Percentiles rank a stretch among this genome's conserved stretches.
Conservation (phyloP, 805 yeast species). For the Wickerhamomyces silvicola region DNA sequence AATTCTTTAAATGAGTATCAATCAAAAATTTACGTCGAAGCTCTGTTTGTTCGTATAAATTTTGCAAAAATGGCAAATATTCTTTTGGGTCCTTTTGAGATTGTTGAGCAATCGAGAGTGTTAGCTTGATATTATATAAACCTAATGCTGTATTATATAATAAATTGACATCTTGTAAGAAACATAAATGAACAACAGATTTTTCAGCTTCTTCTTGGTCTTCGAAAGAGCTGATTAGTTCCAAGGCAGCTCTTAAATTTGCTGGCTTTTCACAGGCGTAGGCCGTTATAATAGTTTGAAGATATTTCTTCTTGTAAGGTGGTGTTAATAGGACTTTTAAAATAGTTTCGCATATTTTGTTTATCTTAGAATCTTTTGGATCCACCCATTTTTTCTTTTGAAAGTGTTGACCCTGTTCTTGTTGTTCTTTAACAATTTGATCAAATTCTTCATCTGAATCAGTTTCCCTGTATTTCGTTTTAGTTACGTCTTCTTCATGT, state of each 20-base stretch:
- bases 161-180: slow-evolving; percentile 81
- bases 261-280: slow-evolving; percentile 91
- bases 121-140: slow-evolving; percentile 71
- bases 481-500: slow-evolving; percentile 77
- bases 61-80: slow-evolving; percentile 85
- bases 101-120: slow-evolving; percentile 86
- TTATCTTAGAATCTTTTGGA: slow-evolving; percentile 52
- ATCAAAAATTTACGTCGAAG: slow-evolving; percentile 67
- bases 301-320: slow-evolving; percentile 46
- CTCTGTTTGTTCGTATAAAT: slow-evolving; percentile 60
- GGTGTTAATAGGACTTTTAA: slow-evolving; percentile 47
- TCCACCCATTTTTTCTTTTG: slow-evolving; percentile 34
- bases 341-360: slow-evolving; percentile 68
- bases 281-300: slow-evolving; percentile 82
- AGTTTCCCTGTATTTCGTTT: slow-evolving; percentile 80
- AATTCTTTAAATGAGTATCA: slow-evolving; percentile 68
- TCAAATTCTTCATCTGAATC: slow-evolving; percentile 24
- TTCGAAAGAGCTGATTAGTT: slow-evolving; percentile 47
- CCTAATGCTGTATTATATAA: slow-evolving; percentile 78
- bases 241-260: slow-evolving; percentile 67
- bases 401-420: slow-evolving; percentile 26
- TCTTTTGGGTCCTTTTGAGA: slow-evolving; percentile 98
- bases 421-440: slow-evolving; percentile 24
- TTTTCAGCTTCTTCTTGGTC: slow-evolving; percentile 46
- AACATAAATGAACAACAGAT: slow-evolving; percentile 76